Evolutionary conservation across 805 yeast species (phyloP).

Genomic region (Lipomyces mesembrius): DNA sequence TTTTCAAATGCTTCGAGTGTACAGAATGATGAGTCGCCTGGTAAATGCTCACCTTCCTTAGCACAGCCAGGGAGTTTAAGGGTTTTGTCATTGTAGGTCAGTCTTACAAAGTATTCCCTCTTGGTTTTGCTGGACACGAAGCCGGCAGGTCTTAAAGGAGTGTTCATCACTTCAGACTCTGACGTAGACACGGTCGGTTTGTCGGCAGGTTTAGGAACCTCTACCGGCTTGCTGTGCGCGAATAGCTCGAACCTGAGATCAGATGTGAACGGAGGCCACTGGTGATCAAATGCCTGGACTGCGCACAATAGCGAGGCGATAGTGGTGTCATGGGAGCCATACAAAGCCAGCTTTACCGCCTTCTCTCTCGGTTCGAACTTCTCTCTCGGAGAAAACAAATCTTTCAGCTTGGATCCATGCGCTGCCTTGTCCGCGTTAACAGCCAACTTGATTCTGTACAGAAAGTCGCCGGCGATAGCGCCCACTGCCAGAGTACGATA

Average conservation of each 20-base stretch:
- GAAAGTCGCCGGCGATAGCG: conserved; percentile 36
- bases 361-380: conserved; percentile 8
- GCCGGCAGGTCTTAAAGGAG: conserved; percentile 6
- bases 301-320: conserved; percentile 37
- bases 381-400: not conserved
- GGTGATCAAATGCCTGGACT: conserved; percentile 30
- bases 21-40: conserved; percentile 27
- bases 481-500: conserved; percentile 37
- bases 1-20: conserved; percentile 27
- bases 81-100: conserved; percentile 33
- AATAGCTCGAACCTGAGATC: conserved; percentile 36
- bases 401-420: conserved; percentile 1
- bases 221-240: conserved; percentile 13
- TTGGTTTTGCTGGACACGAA: not conserved
- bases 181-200: conserved; percentile 3
- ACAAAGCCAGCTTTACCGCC: conserved; percentile 32
- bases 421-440: conserved; percentile 20
- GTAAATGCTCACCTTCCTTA: conserved; percentile 15
- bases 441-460: conserved; percentile 29
- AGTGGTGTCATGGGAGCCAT: conserved; percentile 39
- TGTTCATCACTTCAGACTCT: not conserved
- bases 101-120: conserved; percentile 36
- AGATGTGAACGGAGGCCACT: conserved; percentile 39
- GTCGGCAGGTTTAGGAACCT: not conserved
- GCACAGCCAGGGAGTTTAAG: conserved; percentile 36